Evolutionary conservation across 2,329 filamentous ascomycete species (phyloP).

Genomic region (Colletotrichum theobromicola): DNA sequence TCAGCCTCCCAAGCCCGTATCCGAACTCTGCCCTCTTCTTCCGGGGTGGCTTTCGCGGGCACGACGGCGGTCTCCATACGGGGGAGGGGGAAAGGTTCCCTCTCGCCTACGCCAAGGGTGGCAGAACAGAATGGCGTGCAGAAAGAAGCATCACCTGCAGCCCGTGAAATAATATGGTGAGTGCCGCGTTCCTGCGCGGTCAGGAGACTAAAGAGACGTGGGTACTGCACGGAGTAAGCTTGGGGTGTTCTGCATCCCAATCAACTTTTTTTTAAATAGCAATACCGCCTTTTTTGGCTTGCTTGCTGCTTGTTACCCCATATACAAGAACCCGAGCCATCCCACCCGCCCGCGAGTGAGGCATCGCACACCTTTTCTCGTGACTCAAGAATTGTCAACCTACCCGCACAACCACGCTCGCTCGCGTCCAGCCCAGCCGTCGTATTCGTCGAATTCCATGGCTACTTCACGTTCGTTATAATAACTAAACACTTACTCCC

Average conservation of each 20-base stretch:
- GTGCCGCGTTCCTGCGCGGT: constrained; percentile 7
- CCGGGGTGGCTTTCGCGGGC: not conserved
- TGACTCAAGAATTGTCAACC: not conserved
- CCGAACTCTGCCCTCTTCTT: not conserved
- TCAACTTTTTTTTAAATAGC: constrained; percentile 9
- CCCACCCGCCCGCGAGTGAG: not conserved
- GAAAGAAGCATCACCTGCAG: constrained; percentile 2
- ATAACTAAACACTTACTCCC: not conserved
- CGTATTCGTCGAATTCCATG: not conserved
- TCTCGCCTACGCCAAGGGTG: not conserved
- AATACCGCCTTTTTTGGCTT: not conserved
- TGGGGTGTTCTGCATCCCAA: not conserved
- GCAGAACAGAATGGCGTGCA: constrained; percentile 9
- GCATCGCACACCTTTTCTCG: not conserved
- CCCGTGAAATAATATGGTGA: not conserved
- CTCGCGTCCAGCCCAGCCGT: not conserved
- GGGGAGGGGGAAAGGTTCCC: not conserved
- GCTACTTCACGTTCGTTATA: constrained; percentile 4
- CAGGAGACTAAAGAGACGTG: not conserved
- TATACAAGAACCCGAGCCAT: constrained; percentile 1
- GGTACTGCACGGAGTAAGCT: not conserved
- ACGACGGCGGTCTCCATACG: not conserved
- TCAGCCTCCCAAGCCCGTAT: not conserved
- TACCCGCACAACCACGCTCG: not conserved
- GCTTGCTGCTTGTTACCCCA: not conserved